Percentiles rank a stretch among this genome's conserved stretches.
Conservation (phyloP, 2,329 filamentous ascomycete genomes). For the Pseudocercospora musae region DNA sequence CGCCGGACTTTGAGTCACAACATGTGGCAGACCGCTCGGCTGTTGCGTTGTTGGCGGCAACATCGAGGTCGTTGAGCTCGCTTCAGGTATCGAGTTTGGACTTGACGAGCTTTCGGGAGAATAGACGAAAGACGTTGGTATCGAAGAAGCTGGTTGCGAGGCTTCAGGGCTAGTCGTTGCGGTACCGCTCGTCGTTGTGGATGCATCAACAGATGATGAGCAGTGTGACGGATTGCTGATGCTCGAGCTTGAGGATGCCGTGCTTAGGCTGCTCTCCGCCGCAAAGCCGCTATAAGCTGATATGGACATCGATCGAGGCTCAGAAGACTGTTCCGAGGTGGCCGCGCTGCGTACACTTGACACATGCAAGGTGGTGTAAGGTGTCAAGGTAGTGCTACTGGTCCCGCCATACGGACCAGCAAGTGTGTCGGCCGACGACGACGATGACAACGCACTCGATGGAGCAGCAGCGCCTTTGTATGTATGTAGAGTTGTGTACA, state of each 20-base stretch:
- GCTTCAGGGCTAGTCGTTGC: not conserved
- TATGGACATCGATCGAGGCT: not conserved
- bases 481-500: slow-evolving; percentile 24
- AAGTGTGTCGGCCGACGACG: not conserved
- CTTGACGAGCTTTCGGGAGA: not conserved
- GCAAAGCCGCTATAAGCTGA: not conserved
- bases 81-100: not conserved
- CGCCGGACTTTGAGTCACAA: slow-evolving; percentile 6
- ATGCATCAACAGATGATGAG: not conserved
- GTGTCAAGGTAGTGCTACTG: slow-evolving; percentile 1
- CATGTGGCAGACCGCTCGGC: slow-evolving; percentile 3
- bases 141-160: not conserved
- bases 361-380: not conserved
- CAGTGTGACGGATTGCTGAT: not conserved
- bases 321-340: not conserved
- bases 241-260: not conserved
- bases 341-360: not conserved
- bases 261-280: not conserved
- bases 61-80: no score
- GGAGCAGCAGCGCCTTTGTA: not conserved
- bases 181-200: not conserved
- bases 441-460: not conserved
- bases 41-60: not conserved
- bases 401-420: not conserved
- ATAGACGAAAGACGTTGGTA: not conserved